phyloP scores from a whole-genome alignment of 2,329 filamentous ascomycete genomes.

The Trichocomaceae sp. region DNA sequence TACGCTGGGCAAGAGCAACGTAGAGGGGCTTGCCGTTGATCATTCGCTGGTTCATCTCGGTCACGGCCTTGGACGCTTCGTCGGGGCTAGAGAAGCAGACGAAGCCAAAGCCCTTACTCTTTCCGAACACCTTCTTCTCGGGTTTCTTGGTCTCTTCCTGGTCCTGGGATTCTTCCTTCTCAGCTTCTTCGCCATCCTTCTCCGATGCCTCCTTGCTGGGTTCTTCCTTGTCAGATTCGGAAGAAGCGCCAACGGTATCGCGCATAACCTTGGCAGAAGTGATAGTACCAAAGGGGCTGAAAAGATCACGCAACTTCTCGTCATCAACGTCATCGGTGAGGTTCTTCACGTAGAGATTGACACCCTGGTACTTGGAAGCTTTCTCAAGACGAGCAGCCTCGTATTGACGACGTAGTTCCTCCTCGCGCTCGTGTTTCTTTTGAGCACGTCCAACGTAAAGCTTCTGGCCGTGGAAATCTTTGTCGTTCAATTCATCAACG shows the following conservation, averaged over 20 bases:
- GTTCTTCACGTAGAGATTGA: slow-evolving; percentile 99
- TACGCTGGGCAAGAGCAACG: slow-evolving; percentile 95
- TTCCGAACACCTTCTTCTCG: slow-evolving; percentile 66
- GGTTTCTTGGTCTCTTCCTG: slow-evolving; percentile 52
- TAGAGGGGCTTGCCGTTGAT: slow-evolving; percentile 94
- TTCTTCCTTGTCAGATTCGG: slow-evolving; percentile 21
- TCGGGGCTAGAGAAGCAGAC: slow-evolving; percentile 99
- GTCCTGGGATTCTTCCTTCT: slow-evolving; percentile 30
- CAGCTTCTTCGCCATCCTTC: slow-evolving; percentile 33
- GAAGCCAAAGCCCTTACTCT: slow-evolving; percentile 99
- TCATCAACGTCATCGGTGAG: slow-evolving; percentile 94
- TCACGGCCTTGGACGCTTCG: slow-evolving; percentile 97
- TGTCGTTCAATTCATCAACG: slow-evolving; percentile 86
- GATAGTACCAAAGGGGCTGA: slow-evolving; percentile 84
- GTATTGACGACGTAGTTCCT: slow-evolving; percentile 98
- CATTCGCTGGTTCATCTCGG: slow-evolving; percentile 99
- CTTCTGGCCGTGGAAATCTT: slow-evolving; percentile 88
- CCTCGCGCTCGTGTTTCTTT: slow-evolving; percentile 99
- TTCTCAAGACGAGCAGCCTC: slow-evolving; percentile 97
- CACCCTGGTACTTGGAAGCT: slow-evolving; percentile 97
- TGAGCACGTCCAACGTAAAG: slow-evolving; percentile 97
- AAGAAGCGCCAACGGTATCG: slow-evolving; percentile 51
- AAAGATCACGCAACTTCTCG: slow-evolving; percentile 92
- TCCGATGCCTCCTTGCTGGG: slow-evolving; percentile 40
- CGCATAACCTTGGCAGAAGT: slow-evolving; percentile 99